Conservation (phyloP, 257 asterid genomes). For the Parsonsia alboflavescens region DNA sequence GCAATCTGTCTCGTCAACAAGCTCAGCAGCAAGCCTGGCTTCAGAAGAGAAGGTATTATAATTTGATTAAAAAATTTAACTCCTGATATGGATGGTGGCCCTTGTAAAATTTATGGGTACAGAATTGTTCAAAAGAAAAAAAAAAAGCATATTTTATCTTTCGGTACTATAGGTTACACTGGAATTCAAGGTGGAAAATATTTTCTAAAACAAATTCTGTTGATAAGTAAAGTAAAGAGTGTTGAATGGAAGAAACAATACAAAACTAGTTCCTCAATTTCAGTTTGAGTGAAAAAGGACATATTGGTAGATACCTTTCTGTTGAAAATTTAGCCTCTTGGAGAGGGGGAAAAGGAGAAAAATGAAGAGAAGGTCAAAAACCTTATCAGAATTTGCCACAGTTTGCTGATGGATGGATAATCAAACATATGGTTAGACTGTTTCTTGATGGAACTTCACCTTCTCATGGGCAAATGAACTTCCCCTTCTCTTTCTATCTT, state of each 20-base stretch:
- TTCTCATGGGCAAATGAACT: background rate
- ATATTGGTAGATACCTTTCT: background rate
- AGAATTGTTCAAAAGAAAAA: background rate
- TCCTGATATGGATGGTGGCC: background rate
- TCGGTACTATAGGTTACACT: too few species aligned
- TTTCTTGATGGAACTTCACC: too few species aligned
- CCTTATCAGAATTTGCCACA: background rate
- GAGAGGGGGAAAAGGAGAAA: background rate
- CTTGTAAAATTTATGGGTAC: background rate
- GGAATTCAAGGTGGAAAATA: background rate
- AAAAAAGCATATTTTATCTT: background rate
- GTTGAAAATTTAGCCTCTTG: background rate
- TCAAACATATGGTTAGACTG: background rate
- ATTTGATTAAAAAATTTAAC: background rate
- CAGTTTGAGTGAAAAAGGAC: background rate
- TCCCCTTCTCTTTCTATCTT: background rate
- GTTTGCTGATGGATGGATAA: background rate
- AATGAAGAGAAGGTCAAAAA: background rate
- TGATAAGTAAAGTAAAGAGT: too few species aligned
- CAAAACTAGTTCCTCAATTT: background rate
- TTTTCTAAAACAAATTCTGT: background rate
- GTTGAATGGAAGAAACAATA: too few species aligned
- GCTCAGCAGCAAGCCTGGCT: slow-evolving; percentile 96
- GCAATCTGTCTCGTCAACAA: slow-evolving; percentile 95
- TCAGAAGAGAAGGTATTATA: slow-evolving; percentile 80